Conservation (phyloP, 805 yeast genomes). For the Vanderwaltozyma yarrowii region DNA sequence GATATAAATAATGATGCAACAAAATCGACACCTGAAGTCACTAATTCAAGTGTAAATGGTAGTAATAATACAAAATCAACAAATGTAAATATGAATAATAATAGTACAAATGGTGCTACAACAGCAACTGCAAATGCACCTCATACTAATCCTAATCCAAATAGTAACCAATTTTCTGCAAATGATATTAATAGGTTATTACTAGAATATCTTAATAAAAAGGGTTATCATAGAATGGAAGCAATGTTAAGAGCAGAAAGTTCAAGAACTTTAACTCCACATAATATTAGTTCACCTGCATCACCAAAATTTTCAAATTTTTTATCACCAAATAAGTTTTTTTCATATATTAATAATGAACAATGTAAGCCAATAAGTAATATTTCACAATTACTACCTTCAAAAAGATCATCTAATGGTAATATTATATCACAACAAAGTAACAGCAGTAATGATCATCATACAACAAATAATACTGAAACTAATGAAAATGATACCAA, state of each 20-base stretch:
- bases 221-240: conserved; percentile 90
- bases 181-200: conserved; percentile 88
- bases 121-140: background rate
- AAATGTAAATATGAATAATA: too few species aligned
- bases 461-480: background rate
- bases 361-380: conserved; percentile 27
- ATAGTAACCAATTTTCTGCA: conserved; percentile 37
- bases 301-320: conserved; percentile 32
- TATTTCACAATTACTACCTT: conserved; percentile 13
- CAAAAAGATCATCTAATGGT: conserved; percentile 24
- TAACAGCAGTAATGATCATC: background rate
- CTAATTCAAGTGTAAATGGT: too few species aligned
- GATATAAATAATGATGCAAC: too few species aligned
- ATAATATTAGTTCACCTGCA: conserved; percentile 38
- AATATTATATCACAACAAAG: conserved; percentile 11
- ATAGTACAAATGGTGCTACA: background rate
- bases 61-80: too few species aligned
- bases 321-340: conserved; percentile 10
- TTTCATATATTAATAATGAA: background rate
- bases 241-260: conserved; percentile 86
- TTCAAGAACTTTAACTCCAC: conserved; percentile 47
- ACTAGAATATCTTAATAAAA: conserved; percentile 81
- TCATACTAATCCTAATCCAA: background rate
- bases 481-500: too few species aligned
- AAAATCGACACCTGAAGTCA: too few species aligned